Evolutionary conservation across 1,284 basidiomycete species (phyloP).

Genomic region (Cryptococcus deneoformans): DNA sequence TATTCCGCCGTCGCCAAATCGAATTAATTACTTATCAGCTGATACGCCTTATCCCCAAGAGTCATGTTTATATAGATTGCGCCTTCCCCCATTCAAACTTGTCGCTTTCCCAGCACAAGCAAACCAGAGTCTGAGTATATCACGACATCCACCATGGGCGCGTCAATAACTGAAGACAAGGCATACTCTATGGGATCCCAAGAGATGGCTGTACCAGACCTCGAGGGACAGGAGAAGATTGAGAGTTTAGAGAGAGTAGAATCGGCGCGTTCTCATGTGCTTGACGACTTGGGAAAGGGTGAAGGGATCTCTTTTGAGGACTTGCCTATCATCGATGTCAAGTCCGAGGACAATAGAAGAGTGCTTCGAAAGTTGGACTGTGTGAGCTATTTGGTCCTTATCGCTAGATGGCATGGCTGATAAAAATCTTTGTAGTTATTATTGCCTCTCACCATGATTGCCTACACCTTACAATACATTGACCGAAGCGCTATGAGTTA

Average conservation of each 20-base stretch:
- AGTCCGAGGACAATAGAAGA: constrained; percentile 23
- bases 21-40: too few species aligned
- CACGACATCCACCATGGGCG: neutral
- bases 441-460: constrained; percentile 40
- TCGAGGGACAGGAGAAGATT: neutral
- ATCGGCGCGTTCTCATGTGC: constrained; percentile 11
- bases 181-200: neutral
- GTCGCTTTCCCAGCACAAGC: neutral
- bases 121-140: neutral
- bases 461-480: constrained; percentile 46
- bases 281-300: constrained; percentile 20
- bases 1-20: too few species aligned
- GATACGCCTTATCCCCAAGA: too few species aligned
- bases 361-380: constrained; percentile 41
- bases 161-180: neutral
- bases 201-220: neutral
- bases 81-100: neutral
- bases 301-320: constrained; percentile 15
- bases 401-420: neutral
- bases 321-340: constrained; percentile 14
- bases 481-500: constrained; percentile 46
- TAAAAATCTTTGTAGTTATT: constrained; percentile 9
- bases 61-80: too few species aligned
- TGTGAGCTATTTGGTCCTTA: constrained; percentile 6
- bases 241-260: constrained; percentile 9